phyloP scores from a whole-genome alignment of 768 basidiomycete genomes.

The Russula emetica region DNA sequence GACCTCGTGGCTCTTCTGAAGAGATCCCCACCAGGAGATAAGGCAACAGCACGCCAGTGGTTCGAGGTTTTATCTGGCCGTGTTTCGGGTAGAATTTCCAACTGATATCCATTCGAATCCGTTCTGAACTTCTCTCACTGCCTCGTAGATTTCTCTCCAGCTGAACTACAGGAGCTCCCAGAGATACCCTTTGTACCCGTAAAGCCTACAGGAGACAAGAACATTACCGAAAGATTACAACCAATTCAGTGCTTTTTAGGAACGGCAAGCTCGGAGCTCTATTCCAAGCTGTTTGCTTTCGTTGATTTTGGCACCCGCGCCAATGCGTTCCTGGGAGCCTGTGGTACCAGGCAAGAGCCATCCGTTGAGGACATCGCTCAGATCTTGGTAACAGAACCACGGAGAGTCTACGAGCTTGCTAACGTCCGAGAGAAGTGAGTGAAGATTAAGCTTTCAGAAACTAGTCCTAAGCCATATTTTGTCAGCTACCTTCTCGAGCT shows the following conservation, averaged over 20 bases:
- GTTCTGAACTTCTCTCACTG: not conserved
- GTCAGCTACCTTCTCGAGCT: conserved; percentile 75
- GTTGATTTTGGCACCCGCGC: conserved; percentile 86
- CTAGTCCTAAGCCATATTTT: not conserved
- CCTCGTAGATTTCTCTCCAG: conserved; percentile 53
- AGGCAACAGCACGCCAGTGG: conserved; percentile 54
- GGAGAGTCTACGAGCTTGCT: conserved; percentile 64
- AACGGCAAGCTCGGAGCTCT: conserved; percentile 51
- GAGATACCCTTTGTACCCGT: conserved; percentile 65
- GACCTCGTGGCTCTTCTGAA: conserved; percentile 57
- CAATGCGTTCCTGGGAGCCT: conserved; percentile 79
- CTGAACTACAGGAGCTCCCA: conserved; percentile 56
- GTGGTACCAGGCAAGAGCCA: conserved; percentile 90
- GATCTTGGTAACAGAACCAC: no score
- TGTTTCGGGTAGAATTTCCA: conserved; percentile 45
- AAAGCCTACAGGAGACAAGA: conserved; percentile 33
- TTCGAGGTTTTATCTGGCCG: conserved; percentile 66
- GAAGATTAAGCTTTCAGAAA: not conserved
- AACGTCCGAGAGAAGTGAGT: conserved; percentile 65
- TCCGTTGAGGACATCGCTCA: no score
- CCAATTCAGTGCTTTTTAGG: conserved; percentile 65
- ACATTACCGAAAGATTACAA: conserved; percentile 34
- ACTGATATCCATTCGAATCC: not conserved
- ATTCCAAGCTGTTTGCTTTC: conserved; percentile 80
- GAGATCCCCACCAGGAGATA: conserved; percentile 51